A percentile compares a stretch with the other conserved stretches of the same genome.
Evolutionary conservation across 768 basidiomycete species (phyloP).

Genomic region (Kwoniella dendrophila): DNA sequence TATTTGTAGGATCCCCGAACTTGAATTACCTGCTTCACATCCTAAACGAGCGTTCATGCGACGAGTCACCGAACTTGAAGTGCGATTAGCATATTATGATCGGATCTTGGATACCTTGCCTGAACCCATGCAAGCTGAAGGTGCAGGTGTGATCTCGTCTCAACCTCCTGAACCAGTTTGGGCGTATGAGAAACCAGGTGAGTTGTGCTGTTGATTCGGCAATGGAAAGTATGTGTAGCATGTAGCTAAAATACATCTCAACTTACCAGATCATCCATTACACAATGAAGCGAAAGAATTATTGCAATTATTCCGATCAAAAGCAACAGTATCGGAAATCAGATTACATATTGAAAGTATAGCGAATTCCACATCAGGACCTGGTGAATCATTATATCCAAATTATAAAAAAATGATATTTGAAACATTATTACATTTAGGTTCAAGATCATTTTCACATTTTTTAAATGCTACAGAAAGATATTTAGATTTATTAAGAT

Average conservation of each 20-base stretch:
- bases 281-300: conserved; percentile 78
- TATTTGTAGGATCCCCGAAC: conserved; percentile 74
- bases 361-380: conserved; percentile 67
- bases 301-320: conserved; percentile 75
- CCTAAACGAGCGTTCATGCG: conserved; percentile 87
- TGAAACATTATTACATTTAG: conserved; percentile 86
- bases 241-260: conserved; percentile 15
- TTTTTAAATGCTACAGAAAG: conserved; percentile 96
- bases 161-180: conserved; percentile 65
- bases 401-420: conserved; percentile 75
- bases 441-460: conserved; percentile 94
- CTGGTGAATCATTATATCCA: conserved; percentile 67
- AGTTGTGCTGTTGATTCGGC: conserved; percentile 8
- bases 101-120: conserved; percentile 87
- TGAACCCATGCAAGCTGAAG: conserved; percentile 67
- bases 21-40: conserved; percentile 71
- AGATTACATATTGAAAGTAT: conserved; percentile 72
- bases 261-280: conserved; percentile 67
- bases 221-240: background rate
- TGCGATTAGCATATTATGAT: conserved; percentile 89
- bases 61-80: conserved; percentile 82
- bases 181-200: conserved; percentile 47
- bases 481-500: conserved; percentile 64
- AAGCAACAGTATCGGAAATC: conserved; percentile 68
- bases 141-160: conserved; percentile 80